A percentile compares a stretch with the other conserved stretches of the same genome.
Evolutionary conservation across 441 rosid genomes (phyloP).

Genomic region (Raphanus hybrid): DNA sequence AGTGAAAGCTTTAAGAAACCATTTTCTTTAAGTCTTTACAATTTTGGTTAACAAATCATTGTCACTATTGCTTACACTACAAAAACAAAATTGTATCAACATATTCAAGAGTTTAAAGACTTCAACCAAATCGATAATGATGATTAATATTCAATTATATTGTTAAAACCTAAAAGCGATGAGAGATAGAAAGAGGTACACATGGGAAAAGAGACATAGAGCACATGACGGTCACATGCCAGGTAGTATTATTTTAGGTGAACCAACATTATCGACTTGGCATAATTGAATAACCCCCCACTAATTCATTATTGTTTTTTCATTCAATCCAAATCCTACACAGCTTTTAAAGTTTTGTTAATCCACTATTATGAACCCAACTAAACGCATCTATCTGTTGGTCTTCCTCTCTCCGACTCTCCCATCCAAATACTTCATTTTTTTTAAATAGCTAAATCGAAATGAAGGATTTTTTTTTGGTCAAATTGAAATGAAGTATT

Average conservation of each 20-base stretch:
- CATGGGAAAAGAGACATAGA: slow-evolving; percentile 12
- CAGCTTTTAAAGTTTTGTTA: neutral
- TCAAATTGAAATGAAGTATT: neutral
- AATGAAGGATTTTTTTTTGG: neutral
- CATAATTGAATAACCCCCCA: slow-evolving; percentile 38
- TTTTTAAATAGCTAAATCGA: neutral
- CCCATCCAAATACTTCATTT: too few relatives aligned
- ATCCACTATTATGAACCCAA: neutral
- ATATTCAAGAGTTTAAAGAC: neutral
- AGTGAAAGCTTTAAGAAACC: slow-evolving; percentile 29
- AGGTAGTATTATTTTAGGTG: slow-evolving; percentile 39
- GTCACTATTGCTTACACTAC: slow-evolving; percentile 40
- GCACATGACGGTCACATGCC: slow-evolving; percentile 47
- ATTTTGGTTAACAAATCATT: slow-evolving; percentile 20
- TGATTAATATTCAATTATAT: neutral
- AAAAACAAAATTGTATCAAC: slow-evolving; percentile 2
- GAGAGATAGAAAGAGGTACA: slow-evolving; percentile 20
- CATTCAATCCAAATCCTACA: slow-evolving; percentile 28
- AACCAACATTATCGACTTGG: slow-evolving; percentile 37
- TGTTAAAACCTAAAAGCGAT: neutral
- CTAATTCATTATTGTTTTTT: slow-evolving; percentile 2
- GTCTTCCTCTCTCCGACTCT: slow-evolving; percentile 1
- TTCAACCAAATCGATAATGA: slow-evolving; percentile 12
- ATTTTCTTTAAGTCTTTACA: neutral
- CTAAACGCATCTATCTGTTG: neutral